Conservation (phyloP, 179 eudicot species). For the Spinacia oleracea region DNA sequence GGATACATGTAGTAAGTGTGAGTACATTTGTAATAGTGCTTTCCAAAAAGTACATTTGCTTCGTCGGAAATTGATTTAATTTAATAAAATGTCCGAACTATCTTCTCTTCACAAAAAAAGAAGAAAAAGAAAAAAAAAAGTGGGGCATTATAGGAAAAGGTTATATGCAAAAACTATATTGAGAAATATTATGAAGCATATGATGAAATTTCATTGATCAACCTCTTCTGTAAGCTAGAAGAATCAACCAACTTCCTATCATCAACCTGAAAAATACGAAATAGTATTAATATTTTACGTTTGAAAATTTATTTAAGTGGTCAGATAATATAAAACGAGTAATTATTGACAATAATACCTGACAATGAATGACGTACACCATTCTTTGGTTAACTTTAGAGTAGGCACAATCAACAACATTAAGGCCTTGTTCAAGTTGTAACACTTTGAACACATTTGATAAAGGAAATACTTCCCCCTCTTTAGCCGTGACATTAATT, state of each 20-base stretch:
- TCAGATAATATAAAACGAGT: not conserved
- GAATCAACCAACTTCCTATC: constrained; percentile 1
- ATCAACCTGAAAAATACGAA: not conserved
- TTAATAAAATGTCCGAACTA: too few species aligned
- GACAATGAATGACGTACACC: constrained; percentile 24
- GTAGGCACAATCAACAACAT: constrained; percentile 34
- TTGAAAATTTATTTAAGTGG: too few species aligned
- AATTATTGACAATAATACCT: constrained; percentile 37
- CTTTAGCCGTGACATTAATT: constrained; percentile 22
- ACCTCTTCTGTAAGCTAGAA: not conserved
- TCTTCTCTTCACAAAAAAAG: too few species aligned
- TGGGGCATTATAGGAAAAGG: not conserved
- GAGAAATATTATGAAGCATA: not conserved
- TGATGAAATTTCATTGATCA: constrained; percentile 1
- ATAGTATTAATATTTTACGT: not conserved
- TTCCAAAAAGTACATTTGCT: too few species aligned
- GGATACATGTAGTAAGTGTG: too few species aligned
- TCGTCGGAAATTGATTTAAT: too few species aligned
- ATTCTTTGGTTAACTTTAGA: constrained; percentile 18
- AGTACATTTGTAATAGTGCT: too few species aligned
- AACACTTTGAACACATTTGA: constrained; percentile 36
- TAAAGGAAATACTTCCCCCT: constrained; percentile 27
- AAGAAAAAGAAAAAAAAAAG: too few species aligned
- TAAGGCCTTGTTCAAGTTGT: constrained; percentile 31
- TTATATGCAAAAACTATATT: not conserved